These are phyloP conservation scores for Vitis vinifera DNA, from an alignment of 164 flowering plant species.

Conservation along the genomic window DNA sequence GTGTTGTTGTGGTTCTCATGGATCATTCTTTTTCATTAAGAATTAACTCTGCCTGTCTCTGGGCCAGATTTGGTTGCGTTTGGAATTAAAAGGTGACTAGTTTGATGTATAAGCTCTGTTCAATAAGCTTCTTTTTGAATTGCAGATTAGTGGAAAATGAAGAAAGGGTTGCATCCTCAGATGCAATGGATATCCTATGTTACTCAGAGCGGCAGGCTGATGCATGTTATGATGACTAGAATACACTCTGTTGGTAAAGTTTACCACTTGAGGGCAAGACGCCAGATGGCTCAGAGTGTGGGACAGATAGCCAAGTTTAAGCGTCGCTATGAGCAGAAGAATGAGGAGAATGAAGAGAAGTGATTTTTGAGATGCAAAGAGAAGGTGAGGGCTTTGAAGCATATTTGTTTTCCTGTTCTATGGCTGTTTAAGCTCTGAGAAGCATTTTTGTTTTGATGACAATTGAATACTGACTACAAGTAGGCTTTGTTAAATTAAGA, in stretches of 20 bases:
- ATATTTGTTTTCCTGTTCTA: background rate
- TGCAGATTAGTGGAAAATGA: slow-evolving; percentile 44
- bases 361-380: background rate
- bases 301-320: slow-evolving; percentile 87
- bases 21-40: no score
- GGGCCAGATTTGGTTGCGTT: no score
- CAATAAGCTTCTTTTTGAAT: background rate
- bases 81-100: no score
- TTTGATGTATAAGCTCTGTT: no score
- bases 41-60: no score
- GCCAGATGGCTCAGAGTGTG: slow-evolving; percentile 66
- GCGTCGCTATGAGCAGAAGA: slow-evolving; percentile 52
- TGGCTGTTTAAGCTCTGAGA: no score
- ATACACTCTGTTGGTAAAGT: slow-evolving; percentile 73
- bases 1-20: no score
- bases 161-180: slow-evolving; percentile 91
- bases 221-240: slow-evolving; percentile 77
- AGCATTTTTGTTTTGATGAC: no score
- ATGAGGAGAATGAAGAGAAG: slow-evolving; percentile 21
- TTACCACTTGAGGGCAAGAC: slow-evolving; percentile 73
- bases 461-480: no score
- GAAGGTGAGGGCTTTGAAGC: background rate
- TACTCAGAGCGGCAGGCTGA: slow-evolving; percentile 80
- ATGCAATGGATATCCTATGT: slow-evolving; percentile 91
- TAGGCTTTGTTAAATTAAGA: no score